Evolutionary conservation across 306 rosid species (phyloP).

Genomic region (Styphnolobium japonicum): DNA sequence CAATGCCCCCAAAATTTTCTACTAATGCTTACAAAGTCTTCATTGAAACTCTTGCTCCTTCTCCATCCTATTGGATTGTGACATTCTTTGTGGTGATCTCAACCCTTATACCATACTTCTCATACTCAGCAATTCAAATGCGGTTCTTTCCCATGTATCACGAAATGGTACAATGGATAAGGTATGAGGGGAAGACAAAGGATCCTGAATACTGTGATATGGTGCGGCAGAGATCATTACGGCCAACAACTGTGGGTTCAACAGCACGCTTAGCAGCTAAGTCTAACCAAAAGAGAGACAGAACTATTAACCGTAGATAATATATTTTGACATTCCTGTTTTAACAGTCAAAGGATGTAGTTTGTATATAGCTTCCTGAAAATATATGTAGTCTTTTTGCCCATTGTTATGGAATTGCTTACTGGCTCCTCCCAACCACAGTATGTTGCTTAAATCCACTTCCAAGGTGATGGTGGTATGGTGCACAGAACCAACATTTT

Average conservation of each 20-base stretch:
- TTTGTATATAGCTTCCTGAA: constrained; percentile 15
- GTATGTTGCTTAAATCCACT: constrained; percentile 12
- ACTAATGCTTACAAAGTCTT: constrained; percentile 72
- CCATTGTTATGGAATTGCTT: neutral
- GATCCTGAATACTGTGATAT: constrained; percentile 60
- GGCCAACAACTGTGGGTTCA: constrained; percentile 55
- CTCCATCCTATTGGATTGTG: constrained; percentile 72
- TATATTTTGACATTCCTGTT: constrained; percentile 19
- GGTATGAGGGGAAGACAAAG: constrained; percentile 53
- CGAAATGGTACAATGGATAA: constrained; percentile 70
- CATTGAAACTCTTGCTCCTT: constrained; percentile 71
- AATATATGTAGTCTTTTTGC: neutral
- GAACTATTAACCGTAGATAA: constrained; percentile 27
- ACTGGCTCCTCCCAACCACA: constrained; percentile 16
- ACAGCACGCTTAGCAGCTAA: constrained; percentile 85
- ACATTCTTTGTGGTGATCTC: constrained; percentile 63
- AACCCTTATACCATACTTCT: constrained; percentile 71
- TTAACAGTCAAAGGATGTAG: constrained; percentile 7
- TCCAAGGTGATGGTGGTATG: constrained; percentile 18
- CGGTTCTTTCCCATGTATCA: constrained; percentile 90
- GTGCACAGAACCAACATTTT: constrained; percentile 26
- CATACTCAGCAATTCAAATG: constrained; percentile 67
- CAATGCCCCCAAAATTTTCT: constrained; percentile 51
- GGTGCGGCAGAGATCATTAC: constrained; percentile 55
- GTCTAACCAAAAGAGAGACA: constrained; percentile 31